These are phyloP conservation scores for Rhizopus sp. DNA, from an alignment of 371 early-diverging fungal genomes.

Conservation along the genomic window DNA sequence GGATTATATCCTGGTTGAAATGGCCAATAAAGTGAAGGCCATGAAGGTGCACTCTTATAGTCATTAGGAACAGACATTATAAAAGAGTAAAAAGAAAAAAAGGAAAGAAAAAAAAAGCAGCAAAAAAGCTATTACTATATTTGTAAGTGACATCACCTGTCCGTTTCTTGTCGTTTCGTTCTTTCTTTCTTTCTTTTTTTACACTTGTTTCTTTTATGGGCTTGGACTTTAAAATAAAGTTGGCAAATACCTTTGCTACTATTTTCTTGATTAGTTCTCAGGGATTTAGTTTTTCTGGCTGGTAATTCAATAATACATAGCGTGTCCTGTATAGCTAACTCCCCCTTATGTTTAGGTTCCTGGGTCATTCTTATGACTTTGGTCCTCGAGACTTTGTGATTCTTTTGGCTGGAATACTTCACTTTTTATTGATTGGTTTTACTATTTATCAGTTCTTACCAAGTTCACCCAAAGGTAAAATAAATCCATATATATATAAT, in stretches of 20 bases:
- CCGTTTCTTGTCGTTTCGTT: slow-evolving; percentile 8
- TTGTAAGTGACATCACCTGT: neutral
- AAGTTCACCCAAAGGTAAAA: slow-evolving; percentile 48
- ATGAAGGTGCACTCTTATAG: slow-evolving; percentile 53
- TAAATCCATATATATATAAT: neutral
- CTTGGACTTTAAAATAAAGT: slow-evolving; percentile 42
- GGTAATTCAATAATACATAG: slow-evolving; percentile 15
- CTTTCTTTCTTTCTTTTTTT: slow-evolving; percentile 9
- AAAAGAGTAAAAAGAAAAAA: neutral
- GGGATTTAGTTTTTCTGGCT: slow-evolving; percentile 39
- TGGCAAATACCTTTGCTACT: slow-evolving; percentile 46
- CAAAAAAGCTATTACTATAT: neutral
- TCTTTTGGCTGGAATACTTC: slow-evolving; percentile 33
- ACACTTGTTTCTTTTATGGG: neutral
- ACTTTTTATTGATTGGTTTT: slow-evolving; percentile 43
- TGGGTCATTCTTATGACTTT: slow-evolving; percentile 36
- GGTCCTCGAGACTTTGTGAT: slow-evolving; percentile 41
- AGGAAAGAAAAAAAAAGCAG: slow-evolving; percentile 5
- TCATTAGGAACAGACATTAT: slow-evolving; percentile 53
- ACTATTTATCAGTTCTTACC: slow-evolving; percentile 53
- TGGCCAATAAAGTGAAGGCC: slow-evolving; percentile 72
- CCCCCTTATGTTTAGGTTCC: slow-evolving; percentile 28
- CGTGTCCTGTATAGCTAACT: slow-evolving; percentile 1
- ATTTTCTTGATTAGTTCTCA: slow-evolving; percentile 37
- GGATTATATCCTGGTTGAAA: slow-evolving; percentile 47